Base-by-base conservation (phyloP, 352 stramenopile genomes). In the Phytopythium helicoides region DNA sequence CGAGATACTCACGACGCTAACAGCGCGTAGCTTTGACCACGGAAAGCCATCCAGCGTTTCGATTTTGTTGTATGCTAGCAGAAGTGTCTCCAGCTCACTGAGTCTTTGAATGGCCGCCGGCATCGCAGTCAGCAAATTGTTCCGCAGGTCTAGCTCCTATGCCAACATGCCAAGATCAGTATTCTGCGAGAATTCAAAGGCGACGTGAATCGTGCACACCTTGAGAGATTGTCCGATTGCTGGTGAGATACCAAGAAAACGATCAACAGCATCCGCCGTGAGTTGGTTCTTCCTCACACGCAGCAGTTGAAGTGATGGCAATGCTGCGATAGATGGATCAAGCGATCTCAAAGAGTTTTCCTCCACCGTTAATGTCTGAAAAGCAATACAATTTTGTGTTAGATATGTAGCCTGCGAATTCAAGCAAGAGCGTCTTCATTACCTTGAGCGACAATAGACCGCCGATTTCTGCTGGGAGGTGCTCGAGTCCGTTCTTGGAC, bases 201-300 rank as follows among this genome's bases (percentile, higher is more conserved):
- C n/a, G n/a, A n/a, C n/a, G n/a, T n/a, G n/a, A n/a, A 36, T 42
- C 25, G 22, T 42, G 16, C 34, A 8, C 7, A 73, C 62, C 53
- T 81, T 81, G 1, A 86, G 49, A 1, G 69, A 67, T 10, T 22
- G 35, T 2, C 55, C 39, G 14, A 73, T n/a, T 4, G 51, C 46
- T 12, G 48, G 53, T 10, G 51, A 58, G 5, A 52, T 40, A 1
- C 51, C 54, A 7, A 90, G 58, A 44, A 87, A 72, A 7, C 60
- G 49, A 34, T 82, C 56, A 10, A 91, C 57, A 1, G 62, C 69
- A 15, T 73, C 56, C 7, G 62, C 57, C 8, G 75, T 74, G 16
- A 94, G 65, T 35, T 76, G 68, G 41, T 94, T 92, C 54, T 94
- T 94, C 6, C 78, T 73, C 33, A 92, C 44, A 34, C 78, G 80